A percentile compares a stretch with the other conserved stretches of the same genome.
These are phyloP conservation scores for Serendipita sp. DNA, from an alignment of 1,284 basidiomycete species.

Conservation along the genomic window DNA sequence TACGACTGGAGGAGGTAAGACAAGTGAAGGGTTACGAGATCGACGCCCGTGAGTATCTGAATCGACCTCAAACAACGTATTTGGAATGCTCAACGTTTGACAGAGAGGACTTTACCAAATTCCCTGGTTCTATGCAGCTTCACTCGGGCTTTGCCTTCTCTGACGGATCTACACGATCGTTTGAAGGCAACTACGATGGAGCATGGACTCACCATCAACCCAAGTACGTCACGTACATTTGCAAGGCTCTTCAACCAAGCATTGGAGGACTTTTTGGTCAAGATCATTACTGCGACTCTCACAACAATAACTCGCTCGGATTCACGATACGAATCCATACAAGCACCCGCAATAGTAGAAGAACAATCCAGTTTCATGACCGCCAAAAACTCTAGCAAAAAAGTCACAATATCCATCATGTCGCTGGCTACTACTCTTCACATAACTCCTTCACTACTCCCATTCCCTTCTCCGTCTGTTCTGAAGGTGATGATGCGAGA, in stretches of 20 bases:
- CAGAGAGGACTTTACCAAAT: background rate
- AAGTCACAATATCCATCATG: background rate
- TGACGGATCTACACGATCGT: constrained; percentile 2
- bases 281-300: background rate
- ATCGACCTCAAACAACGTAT: background rate
- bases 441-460: background rate
- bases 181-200: background rate
- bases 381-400: background rate
- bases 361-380: background rate
- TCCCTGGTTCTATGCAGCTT: background rate
- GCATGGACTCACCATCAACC: background rate
- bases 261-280: constrained; percentile 5
- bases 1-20: background rate
- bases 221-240: background rate
- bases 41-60: background rate
- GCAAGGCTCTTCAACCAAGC: constrained; percentile 1
- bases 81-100: background rate
- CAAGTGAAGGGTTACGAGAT: background rate
- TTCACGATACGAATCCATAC: constrained; percentile 3
- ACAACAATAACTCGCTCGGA: constrained; percentile 5
- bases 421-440: background rate
- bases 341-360: background rate
- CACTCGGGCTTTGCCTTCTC: background rate
- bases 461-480: constrained; percentile 1
- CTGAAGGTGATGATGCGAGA: constrained; percentile 4